Percentiles rank a stretch among this genome's conserved stretches.
Conservation (phyloP, 768 basidiomycete genomes). For the Lepiota brunneoincarnata region DNA sequence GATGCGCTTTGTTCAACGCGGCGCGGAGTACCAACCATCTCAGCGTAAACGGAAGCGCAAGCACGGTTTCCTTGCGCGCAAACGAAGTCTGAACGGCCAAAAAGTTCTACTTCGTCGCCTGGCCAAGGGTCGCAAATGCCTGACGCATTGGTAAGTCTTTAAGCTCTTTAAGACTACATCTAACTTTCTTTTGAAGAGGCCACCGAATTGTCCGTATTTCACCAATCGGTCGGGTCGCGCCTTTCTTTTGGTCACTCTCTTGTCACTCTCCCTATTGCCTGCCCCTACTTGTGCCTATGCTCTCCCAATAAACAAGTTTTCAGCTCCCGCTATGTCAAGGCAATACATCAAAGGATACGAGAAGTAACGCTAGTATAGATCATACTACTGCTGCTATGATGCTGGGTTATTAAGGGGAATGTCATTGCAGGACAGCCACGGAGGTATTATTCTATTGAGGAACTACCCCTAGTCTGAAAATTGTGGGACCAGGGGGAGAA, state of each 20-base stretch:
- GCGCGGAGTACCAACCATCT: conserved; percentile 96
- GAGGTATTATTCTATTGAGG: background rate
- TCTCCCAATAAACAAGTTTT: too few relatives aligned
- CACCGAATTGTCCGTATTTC: background rate
- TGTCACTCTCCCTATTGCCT: too few relatives aligned
- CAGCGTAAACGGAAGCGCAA: conserved; percentile 91
- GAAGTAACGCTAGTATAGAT: background rate
- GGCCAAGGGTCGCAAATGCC: conserved; percentile 73
- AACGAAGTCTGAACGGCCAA: conserved; percentile 64
- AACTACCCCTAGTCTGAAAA: conserved; percentile 5
- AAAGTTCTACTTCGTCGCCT: conserved; percentile 69
- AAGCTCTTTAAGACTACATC: background rate
- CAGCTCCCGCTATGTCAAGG: too few relatives aligned
- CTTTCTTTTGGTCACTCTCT: too few relatives aligned
- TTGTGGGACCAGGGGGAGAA: background rate
- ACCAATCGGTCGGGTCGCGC: background rate
- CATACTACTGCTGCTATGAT: background rate
- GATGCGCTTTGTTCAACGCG: conserved; percentile 64
- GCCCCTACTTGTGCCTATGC: too few relatives aligned
- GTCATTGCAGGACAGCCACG: background rate
- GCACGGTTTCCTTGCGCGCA: conserved; percentile 85
- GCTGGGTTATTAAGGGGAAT: background rate
- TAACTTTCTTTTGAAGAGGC: background rate
- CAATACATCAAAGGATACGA: too few relatives aligned
- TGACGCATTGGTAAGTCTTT: conserved; percentile 59